Evolutionary conservation across 2,329 filamentous ascomycete genomes (phyloP), one percentile per base, ranked within the genome.

Genomic region (Torrubiella hemipterigena): DNA sequence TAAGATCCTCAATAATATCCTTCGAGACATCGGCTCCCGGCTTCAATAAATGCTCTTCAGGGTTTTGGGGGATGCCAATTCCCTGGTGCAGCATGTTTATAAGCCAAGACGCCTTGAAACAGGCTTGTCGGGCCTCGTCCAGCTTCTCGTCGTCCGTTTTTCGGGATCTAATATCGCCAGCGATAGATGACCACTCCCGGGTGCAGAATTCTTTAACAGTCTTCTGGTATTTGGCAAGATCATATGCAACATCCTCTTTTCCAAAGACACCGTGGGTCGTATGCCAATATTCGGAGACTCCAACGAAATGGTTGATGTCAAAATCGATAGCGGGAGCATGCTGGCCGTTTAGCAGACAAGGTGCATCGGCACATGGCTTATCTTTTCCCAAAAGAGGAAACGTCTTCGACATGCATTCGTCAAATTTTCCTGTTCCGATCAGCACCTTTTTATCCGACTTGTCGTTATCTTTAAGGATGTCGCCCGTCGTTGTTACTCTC

Each of bases 261-360:
- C 75, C 76, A 45, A 98, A 96, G 3, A 96, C 79, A 33, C 91
- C 86, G 46, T 98, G 91, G 0, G 91, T 98, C 0, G 89, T 93
- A 54, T 98, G 91, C 89, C 91, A 98, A 56, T 93, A 98, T 51
- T 98, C 91, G 1, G 89, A 96, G 4, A 98, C 89, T 9, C 91
- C 91, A 17, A 98, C 79, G 47, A 98, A 98, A 52, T 95, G 93
- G 46, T 98, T 98, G 21, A 96, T 78, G 39, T 91, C 80, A 48
- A 96, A 98, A 51, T 98, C 91, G 41, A 98, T 95, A 4, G 85
- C 83, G 2, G 91, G 91, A 2, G 91, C 86, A 50, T 96, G 86
- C 40, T 89, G 77, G 1, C 91, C 87, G 44, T 95, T 84, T 23
- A 98, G 65, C 20, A 98, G 62, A 54, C 91, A 98, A 0, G 93